phyloP scores from a whole-genome alignment of 306 rosid species.

The Delonix regia region DNA sequence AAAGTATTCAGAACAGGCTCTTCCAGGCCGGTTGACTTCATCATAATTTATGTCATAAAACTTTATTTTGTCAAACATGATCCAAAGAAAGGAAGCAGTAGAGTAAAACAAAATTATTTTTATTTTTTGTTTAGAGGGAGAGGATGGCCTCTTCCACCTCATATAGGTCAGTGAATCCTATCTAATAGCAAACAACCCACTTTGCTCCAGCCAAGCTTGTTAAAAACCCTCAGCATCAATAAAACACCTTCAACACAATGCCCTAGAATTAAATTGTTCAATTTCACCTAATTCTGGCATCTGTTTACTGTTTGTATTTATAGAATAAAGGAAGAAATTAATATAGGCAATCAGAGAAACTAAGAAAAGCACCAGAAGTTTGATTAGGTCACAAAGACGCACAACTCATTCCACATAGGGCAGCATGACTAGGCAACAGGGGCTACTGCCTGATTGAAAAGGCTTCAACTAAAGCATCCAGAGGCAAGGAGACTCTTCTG shows the following conservation, averaged over 20 bases:
- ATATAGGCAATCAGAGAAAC: neutral
- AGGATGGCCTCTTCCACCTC: neutral
- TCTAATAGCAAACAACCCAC: neutral
- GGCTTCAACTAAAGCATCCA: neutral
- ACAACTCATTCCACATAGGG: neutral
- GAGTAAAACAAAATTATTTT: neutral
- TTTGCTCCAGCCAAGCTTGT: neutral
- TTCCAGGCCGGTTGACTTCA: neutral
- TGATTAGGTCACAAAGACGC: neutral
- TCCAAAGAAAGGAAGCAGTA: neutral
- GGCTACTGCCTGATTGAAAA: neutral
- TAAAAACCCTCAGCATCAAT: neutral
- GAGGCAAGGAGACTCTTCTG: neutral
- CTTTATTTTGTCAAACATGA: neutral
- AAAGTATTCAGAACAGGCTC: neutral
- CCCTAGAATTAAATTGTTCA: neutral
- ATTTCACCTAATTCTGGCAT: neutral
- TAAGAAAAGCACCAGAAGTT: neutral
- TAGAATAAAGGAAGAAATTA: neutral
- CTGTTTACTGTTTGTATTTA: neutral
- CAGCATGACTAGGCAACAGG: neutral
- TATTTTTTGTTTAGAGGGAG: neutral
- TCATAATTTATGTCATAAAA: neutral
- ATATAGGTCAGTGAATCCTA: neutral
- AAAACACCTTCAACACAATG: neutral